Conservation (phyloP, 208 protist genomes). For the Porcisia hertigi region DNA sequence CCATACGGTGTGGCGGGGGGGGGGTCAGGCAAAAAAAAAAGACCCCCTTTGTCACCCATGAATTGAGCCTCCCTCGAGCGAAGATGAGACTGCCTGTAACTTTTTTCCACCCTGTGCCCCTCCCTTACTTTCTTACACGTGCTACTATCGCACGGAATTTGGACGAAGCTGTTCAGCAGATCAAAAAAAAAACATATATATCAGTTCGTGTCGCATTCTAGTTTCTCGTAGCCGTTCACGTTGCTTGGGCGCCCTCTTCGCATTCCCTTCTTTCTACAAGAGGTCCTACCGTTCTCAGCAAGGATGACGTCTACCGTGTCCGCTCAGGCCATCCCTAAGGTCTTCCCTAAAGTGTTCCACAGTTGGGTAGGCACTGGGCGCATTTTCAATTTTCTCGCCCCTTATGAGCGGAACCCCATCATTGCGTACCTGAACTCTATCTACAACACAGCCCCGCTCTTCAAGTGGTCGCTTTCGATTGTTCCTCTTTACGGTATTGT, state of each 20-base stretch:
- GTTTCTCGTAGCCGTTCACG: neutral
- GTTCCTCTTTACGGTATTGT: constrained; percentile 89
- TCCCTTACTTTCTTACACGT: neutral
- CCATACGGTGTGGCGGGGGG: too few species aligned
- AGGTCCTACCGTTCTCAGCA: neutral
- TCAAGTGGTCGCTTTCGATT: constrained; percentile 90
- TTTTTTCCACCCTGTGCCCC: neutral
- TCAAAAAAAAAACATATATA: too few species aligned
- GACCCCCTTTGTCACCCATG: too few species aligned
- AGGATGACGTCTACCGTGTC: constrained; percentile 46
- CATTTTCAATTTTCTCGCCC: constrained; percentile 75
- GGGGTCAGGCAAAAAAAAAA: too few species aligned
- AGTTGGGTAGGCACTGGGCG: constrained; percentile 73
- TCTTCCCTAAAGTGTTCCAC: constrained; percentile 74
- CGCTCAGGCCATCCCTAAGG: constrained; percentile 74
- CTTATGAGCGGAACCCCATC: constrained; percentile 69
- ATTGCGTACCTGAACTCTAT: constrained; percentile 87
- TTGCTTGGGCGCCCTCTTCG: neutral
- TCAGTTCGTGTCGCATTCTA: neutral
- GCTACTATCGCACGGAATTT: neutral
- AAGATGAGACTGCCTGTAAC: too few species aligned
- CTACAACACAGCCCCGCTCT: constrained; percentile 83
- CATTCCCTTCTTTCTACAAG: neutral
- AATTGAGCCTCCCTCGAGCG: too few species aligned
- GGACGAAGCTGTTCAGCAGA: too few species aligned